Base-by-base conservation (phyloP, 2,329 filamentous ascomycete genomes). In the Chaetomium olivaceum region DNA sequence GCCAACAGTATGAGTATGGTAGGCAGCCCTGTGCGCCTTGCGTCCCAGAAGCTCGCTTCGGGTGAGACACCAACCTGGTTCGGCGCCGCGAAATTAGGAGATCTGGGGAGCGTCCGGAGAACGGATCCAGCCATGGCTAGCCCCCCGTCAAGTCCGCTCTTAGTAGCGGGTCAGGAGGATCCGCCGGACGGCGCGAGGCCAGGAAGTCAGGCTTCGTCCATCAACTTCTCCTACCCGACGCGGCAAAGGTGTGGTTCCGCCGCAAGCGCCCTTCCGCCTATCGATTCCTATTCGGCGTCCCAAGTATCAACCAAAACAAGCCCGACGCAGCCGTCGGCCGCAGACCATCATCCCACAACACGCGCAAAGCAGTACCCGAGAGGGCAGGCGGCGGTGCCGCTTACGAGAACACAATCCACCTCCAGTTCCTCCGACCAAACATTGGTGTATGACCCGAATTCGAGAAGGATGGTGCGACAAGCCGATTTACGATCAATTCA, bases 391-490 rank as follows among this genome's bases (percentile, higher is more conserved):
- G 43, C 58, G 21, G 52, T 57, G 31, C 58, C 39, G 71, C 68
- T 68, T 3, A 68, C 70, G 9, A 71, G 66, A 11, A 70, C 70
- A 11, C 71, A 69, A 63, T 69, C 72, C 21, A 66, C 69, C 12
- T 74, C 77, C 4, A 62, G 69, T 2, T 63, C 68, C 6, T 73
- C 79, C 51, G 77, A 81, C 51, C 72, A 82, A 69, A 74, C 78
- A 36, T 71, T 90, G 74, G 83, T 90, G 56, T 87, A 88, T 71
- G 87, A 89, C 68, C 81, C 86, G n/a, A 89, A 89, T 70, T 88
- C 87, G 19, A 81, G 87, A 69, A 83, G 87, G 66, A 87, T 89
- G 80, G 80, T 89, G 3, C 81, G 83, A 3, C 81, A 77, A 61
- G 74, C 73, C 6, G 78, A 83, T 29, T 68, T 84, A 21, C 55